Base-by-base conservation (phyloP, 495 filamentous ascomycete genomes). In the Aspergillus olivimuriae region DNA sequence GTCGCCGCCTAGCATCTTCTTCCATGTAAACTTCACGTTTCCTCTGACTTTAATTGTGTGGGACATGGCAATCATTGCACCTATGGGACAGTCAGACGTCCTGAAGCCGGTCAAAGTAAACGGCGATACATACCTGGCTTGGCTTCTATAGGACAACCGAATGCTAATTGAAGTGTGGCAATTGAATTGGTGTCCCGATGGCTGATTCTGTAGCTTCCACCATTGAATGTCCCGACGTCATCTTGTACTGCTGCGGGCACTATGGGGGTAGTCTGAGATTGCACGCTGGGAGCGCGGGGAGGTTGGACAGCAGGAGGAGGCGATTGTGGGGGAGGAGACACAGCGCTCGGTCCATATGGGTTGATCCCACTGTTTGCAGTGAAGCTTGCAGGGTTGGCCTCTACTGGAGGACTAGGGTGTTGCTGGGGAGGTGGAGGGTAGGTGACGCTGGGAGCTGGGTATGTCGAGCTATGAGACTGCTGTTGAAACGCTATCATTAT, bases 21-120 rank as follows among this genome's bases (percentile, higher is more conserved):
- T 94, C 63, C 86, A 73, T 32, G 76, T 78, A 62, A 97, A 94
- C 28, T 85, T 86, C 43, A 92, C 61, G 16, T 68, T 68, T 46
- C 92, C 92, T 62, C 85, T 84, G 33, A 97, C 74, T 0, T 84
- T 86, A 28, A 97, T 76, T 2, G 83, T 84, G 4, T 87, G 83
- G 8, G 87, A 88, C 94, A 97, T 98, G 39, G 87, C 86, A 48
- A 98, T 87, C 89, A 98, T 95, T 33, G 77, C 75, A 31, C 87
- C 86, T 87, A n/a, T n/a, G n/a, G n/a, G 32, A 9, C 35, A 12
- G 12, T 17, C 4, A 15, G n/a, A n/a, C n/a, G n/a, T n/a, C n/a
- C n/a, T n/a, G n/a, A n/a, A n/a, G n/a, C n/a, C n/a, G n/a, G n/a
- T n/a, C n/a, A n/a, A n/a, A n/a, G n/a, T n/a, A n/a, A 41, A 11